Base-by-base conservation (phyloP, 768 basidiomycete genomes). In the Tulasnella sp. region DNA sequence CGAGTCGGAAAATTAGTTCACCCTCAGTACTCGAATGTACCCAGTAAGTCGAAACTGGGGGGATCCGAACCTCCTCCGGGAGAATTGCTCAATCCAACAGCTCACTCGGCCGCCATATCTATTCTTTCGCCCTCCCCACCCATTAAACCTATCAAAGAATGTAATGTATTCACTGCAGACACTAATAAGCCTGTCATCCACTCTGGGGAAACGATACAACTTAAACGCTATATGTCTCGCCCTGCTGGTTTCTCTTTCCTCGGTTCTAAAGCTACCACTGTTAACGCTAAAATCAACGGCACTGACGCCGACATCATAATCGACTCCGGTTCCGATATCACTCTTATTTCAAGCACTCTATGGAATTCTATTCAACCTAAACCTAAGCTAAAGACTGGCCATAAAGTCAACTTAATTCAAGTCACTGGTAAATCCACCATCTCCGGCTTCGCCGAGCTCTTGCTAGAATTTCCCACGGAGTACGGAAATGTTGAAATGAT, bases 171-270 rank as follows among this genome's bases (percentile, higher is more conserved):
- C 16, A 20, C 51, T 20, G 5, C 51, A 20, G 5, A 5, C 5
- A 20, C 23, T 5, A 55, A 18, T 18, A 55, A 55, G 5, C 51
- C 51, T 7, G 7, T 5, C 9, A 55, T 55, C 5, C 5, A 5
- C 5, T 5, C 15, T 5, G 51, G n/a, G 5, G 40, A 29, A 18
- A 23, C 70, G 5, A 29, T 37, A 40, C 79, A 81, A 57, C 72
- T 84, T 0, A 74, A 77, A 29, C 80, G 79, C 39, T 40, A 73
- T 4, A 82, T 82, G 81, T 76, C 82, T 39, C 23, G 72, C 44
- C 84, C 84, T 3, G 81, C 84, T 1, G 85, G 85, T 26, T 83
- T 82, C 72, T 44, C 84, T 0, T 85, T 85, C 75, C 76, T n/a
- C n/a, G 85, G 85, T 16, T 40, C 84, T 10, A 77, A 81, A 61